Evolutionary conservation across 2,329 filamentous ascomycete species (phyloP).

Genomic region (Aschersonia sp.): DNA sequence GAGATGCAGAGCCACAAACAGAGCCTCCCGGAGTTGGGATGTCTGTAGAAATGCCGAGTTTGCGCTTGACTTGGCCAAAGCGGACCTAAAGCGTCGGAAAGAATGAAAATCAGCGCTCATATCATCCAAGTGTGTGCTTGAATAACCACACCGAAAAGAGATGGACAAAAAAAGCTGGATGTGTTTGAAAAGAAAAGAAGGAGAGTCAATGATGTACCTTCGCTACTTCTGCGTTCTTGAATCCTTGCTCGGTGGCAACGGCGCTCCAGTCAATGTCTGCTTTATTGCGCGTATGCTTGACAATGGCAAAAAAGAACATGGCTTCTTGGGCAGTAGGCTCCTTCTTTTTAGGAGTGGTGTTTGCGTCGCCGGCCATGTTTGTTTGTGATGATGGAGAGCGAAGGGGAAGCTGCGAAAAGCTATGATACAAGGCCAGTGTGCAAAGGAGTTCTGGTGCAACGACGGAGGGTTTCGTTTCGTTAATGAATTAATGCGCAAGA

Average conservation of each 20-base stretch:
- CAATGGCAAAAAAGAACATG: constrained; percentile 28
- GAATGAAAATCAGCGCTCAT: not conserved
- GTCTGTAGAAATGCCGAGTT: constrained; percentile 23
- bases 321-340: constrained; percentile 25
- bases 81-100: constrained; percentile 18
- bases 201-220: constrained; percentile 15
- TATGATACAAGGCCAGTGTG: too few relatives aligned
- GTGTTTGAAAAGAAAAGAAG: not conserved
- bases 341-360: constrained; percentile 12
- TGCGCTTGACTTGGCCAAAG: constrained; percentile 34
- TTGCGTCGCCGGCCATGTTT: constrained; percentile 14
- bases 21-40: constrained; percentile 2
- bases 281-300: constrained; percentile 26
- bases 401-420: not conserved
- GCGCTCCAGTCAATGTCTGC: constrained; percentile 32
- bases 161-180: not conserved
- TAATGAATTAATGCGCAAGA: too few relatives aligned
- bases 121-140: too few relatives aligned
- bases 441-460: too few relatives aligned
- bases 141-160: not conserved
- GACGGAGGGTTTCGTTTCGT: too few relatives aligned
- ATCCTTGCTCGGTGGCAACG: constrained; percentile 25
- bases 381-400: not conserved
- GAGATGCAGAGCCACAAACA: not conserved
- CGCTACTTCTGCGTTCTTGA: constrained; percentile 31